Percentiles rank a stretch among this genome's conserved stretches.
Conservation (phyloP, 2,329 filamentous ascomycete species). For the Trichoderma lentiforme region DNA sequence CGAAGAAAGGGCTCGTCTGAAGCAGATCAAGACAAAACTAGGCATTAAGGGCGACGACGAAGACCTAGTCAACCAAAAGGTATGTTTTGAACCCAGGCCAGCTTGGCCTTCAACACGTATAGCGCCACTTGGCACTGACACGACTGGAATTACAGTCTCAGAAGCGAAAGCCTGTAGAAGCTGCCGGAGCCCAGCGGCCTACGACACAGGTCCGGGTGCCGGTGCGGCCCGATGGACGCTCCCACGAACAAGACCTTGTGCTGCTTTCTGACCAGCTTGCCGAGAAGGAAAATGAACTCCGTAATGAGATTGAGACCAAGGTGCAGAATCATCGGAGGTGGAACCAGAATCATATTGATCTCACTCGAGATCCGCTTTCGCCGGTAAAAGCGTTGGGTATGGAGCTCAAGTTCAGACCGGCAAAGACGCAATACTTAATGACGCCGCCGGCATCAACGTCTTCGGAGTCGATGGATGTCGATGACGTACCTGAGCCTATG, state of each 20-base stretch:
- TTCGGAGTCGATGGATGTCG: slow-evolving; percentile 56
- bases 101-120: not conserved
- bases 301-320: slow-evolving; percentile 79
- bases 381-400: slow-evolving; percentile 65
- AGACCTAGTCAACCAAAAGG: slow-evolving; percentile 91
- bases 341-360: slow-evolving; percentile 86
- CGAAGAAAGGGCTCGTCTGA: slow-evolving; percentile 75
- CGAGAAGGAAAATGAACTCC: slow-evolving; percentile 78
- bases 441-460: slow-evolving; percentile 58
- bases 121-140: slow-evolving; percentile 34
- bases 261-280: slow-evolving; percentile 72
- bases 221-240: slow-evolving; percentile 65
- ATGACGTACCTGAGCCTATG: slow-evolving; percentile 45
- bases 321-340: slow-evolving; percentile 85
- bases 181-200: slow-evolving; percentile 58
- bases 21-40: slow-evolving; percentile 83
- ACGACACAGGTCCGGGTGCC: slow-evolving; percentile 67
- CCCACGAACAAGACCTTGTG: slow-evolving; percentile 74
- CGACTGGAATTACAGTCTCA: slow-evolving; percentile 51
- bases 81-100: slow-evolving; percentile 35
- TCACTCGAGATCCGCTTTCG: slow-evolving; percentile 80
- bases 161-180: slow-evolving; percentile 64
- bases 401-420: slow-evolving; percentile 65
- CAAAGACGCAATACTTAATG: slow-evolving; percentile 68
- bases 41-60: slow-evolving; percentile 92